phyloP scores from a whole-genome alignment of 805 yeast genomes.

The Candida ipomoeae region DNA sequence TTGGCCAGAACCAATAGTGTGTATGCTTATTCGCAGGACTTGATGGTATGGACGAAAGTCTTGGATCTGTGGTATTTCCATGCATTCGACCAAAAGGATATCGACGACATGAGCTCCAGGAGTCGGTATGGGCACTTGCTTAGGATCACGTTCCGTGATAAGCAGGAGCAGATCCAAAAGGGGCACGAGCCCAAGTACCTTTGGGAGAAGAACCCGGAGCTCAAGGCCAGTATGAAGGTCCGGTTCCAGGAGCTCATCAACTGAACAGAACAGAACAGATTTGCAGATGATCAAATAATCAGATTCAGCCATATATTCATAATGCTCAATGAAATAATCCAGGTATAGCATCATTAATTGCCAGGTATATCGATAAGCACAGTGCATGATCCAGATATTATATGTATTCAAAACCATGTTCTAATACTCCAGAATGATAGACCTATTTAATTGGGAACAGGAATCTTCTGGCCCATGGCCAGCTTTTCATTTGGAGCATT shows the following conservation, averaged over 20 bases:
- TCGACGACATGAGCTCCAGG: background rate
- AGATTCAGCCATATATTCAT: too few relatives aligned
- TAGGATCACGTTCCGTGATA: slow-evolving; percentile 1
- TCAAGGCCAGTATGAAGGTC: slow-evolving; percentile 9
- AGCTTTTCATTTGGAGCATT: background rate
- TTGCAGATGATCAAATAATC: too few relatives aligned
- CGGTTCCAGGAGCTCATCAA: slow-evolving; percentile 11
- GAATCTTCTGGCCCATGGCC: background rate
- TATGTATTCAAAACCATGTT: too few relatives aligned
- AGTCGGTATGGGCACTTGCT: background rate
- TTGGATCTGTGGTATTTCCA: slow-evolving; percentile 43
- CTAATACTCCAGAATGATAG: too few relatives aligned
- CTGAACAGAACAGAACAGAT: background rate
- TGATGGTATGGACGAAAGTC: slow-evolving; percentile 46
- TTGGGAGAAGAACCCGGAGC: slow-evolving; percentile 8
- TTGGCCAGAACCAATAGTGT: slow-evolving; percentile 33
- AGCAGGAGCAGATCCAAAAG: slow-evolving; percentile 7
- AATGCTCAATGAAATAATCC: too few relatives aligned
- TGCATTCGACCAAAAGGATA: slow-evolving; percentile 10
- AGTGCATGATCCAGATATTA: too few relatives aligned
- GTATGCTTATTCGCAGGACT: slow-evolving; percentile 37
- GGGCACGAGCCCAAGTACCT: slow-evolving; percentile 12
- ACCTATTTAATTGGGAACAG: background rate
- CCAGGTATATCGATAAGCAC: too few relatives aligned
- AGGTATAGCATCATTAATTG: too few relatives aligned